A percentile compares a stretch with the other conserved stretches of the same genome.
Evolutionary conservation across 1,284 basidiomycete genomes (phyloP).

Genomic region (Moniliella sp.): DNA sequence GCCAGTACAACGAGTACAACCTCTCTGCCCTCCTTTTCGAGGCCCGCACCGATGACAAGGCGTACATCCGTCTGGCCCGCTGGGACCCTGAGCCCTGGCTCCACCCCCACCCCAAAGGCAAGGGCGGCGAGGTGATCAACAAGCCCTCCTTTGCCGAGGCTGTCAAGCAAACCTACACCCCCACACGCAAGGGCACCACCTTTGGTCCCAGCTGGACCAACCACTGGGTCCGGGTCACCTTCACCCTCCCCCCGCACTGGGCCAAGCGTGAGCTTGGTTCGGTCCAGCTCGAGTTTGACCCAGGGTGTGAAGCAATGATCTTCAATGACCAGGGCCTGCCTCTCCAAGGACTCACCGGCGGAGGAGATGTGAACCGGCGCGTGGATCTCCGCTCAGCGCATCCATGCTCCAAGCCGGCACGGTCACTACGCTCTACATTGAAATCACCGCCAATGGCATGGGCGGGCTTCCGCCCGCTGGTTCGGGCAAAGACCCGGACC

Average conservation of each 20-base stretch:
- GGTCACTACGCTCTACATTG: constrained; percentile 41
- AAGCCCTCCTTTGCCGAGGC: constrained; percentile 24
- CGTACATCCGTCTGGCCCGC: constrained; percentile 11
- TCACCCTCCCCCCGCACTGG: constrained; percentile 20
- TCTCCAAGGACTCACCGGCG: constrained; percentile 80
- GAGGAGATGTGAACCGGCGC: constrained; percentile 57
- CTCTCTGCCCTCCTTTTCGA: constrained; percentile 22
- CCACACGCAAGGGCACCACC: constrained; percentile 12
- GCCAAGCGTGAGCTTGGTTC: constrained; percentile 19
- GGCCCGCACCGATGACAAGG: constrained; percentile 9
- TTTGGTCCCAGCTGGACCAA: constrained; percentile 26
- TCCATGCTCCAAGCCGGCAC: constrained; percentile 46
- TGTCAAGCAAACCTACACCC: constrained; percentile 10
- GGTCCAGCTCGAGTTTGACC: constrained; percentile 18
- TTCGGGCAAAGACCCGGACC: constrained; percentile 50
- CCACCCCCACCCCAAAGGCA: no score
- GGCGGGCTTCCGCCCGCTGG: constrained; percentile 63
- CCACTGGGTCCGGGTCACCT: constrained; percentile 22
- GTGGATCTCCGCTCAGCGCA: constrained; percentile 59
- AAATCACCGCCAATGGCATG: constrained; percentile 46
- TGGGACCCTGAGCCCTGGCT: no score
- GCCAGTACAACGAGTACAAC: constrained; percentile 18
- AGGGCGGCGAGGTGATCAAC: constrained; percentile 8
- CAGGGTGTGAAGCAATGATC: constrained; percentile 65
- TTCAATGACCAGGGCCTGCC: constrained; percentile 56